Conservation (phyloP, 768 basidiomycete species). For the Amanita brunnescens region DNA sequence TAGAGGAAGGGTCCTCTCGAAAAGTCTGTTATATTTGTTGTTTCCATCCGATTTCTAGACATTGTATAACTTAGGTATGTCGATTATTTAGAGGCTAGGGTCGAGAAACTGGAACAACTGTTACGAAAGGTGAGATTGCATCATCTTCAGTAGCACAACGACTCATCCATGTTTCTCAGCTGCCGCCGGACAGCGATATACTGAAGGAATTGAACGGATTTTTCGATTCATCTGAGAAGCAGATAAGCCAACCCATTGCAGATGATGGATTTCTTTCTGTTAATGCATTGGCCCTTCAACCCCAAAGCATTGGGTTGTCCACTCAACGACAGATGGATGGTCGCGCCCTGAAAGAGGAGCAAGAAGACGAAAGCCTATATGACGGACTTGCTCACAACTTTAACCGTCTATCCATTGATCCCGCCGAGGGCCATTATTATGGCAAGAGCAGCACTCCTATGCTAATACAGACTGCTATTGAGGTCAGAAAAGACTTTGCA, state of each 20-base stretch:
- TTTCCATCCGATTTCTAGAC: background rate
- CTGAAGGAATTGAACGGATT: constrained; percentile 41
- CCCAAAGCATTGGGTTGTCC: constrained; percentile 21
- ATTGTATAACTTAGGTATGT: constrained; percentile 32
- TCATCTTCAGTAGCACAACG: background rate
- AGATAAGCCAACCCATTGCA: constrained; percentile 14
- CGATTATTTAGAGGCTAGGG: constrained; percentile 47
- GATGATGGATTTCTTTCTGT: constrained; percentile 1
- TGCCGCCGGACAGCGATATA: constrained; percentile 56
- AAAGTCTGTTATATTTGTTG: constrained; percentile 29
- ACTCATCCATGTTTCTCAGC: constrained; percentile 22
- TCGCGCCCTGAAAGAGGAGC: constrained; percentile 14
- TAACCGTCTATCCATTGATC: constrained; percentile 22
- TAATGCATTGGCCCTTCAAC: background rate
- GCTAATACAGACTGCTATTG: constrained; percentile 44
- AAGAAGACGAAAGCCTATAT: constrained; percentile 28
- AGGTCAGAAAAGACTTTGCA: constrained; percentile 47
- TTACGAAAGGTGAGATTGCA: constrained; percentile 26
- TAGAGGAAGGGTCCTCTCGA: constrained; percentile 54
- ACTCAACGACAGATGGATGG: constrained; percentile 22
- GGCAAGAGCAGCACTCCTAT: constrained; percentile 48
- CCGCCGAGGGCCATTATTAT: constrained; percentile 35
- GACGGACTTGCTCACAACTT: constrained; percentile 27
- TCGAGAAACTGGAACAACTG: constrained; percentile 54
- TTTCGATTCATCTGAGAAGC: constrained; percentile 14